Evolutionary conservation across 345 rosid genomes (phyloP).

Genomic region (Eucalyptus coolabah): DNA sequence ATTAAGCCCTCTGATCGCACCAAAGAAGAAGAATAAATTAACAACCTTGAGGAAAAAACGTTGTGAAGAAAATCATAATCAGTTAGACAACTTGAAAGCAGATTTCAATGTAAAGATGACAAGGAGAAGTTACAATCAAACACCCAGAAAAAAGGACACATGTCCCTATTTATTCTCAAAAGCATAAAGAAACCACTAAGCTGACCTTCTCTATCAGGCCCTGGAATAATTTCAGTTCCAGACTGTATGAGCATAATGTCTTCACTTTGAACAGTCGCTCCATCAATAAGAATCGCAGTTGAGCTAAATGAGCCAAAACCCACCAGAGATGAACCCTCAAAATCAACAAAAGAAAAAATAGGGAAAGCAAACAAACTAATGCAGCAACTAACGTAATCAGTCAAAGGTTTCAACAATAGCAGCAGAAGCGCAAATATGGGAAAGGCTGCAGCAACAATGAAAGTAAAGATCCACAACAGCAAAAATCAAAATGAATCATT

Average conservation of each 20-base stretch:
- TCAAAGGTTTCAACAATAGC: not conserved
- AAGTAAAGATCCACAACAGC: not conserved
- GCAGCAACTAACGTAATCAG: not conserved
- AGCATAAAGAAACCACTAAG: not conserved
- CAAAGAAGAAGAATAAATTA: not conserved
- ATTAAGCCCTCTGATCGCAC: not conserved
- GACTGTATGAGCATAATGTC: slow-evolving; percentile 31
- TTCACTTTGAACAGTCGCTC: slow-evolving; percentile 22
- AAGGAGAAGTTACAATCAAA: not conserved
- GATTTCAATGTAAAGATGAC: not conserved
- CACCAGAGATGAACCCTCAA: not conserved
- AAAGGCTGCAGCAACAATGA: not conserved
- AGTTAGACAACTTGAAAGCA: not conserved
- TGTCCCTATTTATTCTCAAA: not conserved
- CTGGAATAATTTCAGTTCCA: slow-evolving; percentile 65
- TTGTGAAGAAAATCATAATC: not conserved
- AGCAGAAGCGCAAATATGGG: not conserved
- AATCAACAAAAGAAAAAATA: not conserved
- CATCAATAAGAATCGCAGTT: slow-evolving; percentile 52
- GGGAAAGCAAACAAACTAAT: not conserved
- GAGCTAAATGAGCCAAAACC: slow-evolving; percentile 23
- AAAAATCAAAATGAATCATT: not conserved
- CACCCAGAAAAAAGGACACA: not conserved
- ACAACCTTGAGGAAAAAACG: not conserved
- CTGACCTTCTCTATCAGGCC: slow-evolving; percentile 54